Base-by-base conservation (phyloP, 116 monocot species). In the Dioscorea cayenensis region DNA sequence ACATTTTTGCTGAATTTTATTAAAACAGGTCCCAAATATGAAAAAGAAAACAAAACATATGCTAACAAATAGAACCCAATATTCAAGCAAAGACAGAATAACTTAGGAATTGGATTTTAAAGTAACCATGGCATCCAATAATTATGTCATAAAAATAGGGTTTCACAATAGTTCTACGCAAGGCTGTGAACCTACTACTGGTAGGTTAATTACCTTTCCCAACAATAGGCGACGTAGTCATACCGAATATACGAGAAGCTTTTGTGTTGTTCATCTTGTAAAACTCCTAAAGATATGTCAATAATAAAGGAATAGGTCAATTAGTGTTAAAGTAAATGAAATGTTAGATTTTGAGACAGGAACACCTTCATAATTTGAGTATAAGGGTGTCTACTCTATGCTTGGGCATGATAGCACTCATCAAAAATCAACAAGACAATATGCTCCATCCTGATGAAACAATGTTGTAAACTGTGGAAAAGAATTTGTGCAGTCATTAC, bases 321-420 rank as follows among this genome's bases (percentile, higher is more conserved):
- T 11, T 62, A 25, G 19, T 18, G 5, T 25, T 37, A 22, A 48
- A 67, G 14, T 49, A 29, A 22, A 70, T 25, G 7, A 51, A 22
- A 75, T 35, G 20, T 20, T 0, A 55, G 6, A 61, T 43, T 75
- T 17, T 38, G 49, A 76, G 27, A 27, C 36, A 22, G 4, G 71
- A 72, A 11, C 28, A 92, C 96, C 93, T 88, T 97, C 96, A 97
- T 97, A 49, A 97, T 97, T 81, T 90, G 84, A 36, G 96, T 86
- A 81, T 97, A 97, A 70, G 92, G 88, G 81, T 97, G 96, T 75
- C 90, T 88, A 18, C 69, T 90, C 11, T 88, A 77, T 66, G 71
- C 63, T 82, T 97, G 96, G 43, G 96, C 96, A 88, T 97, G 92
- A 84, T 97, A 93, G 68, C 93, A 92, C 72, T 97, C 96, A 68